Evolutionary conservation across 2,329 filamentous ascomycete genomes (phyloP).

Genomic region (Ampelomyces quisqualis): DNA sequence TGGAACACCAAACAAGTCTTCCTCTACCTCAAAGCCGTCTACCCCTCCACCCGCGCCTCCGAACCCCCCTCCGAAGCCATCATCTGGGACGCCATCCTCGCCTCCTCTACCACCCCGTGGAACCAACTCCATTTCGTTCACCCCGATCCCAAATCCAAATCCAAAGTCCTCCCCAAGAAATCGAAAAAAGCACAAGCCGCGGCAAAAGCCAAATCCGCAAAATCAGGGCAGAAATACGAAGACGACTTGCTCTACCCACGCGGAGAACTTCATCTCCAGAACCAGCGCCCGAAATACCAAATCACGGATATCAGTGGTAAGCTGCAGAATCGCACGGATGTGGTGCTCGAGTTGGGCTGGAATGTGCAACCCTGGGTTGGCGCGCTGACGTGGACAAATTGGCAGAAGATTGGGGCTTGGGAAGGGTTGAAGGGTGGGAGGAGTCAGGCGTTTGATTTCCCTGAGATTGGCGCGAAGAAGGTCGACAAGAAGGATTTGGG

Average conservation of each 20-base stretch:
- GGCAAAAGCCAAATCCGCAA: slow-evolving; percentile 10
- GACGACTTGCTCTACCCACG: slow-evolving; percentile 45
- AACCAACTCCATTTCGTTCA: slow-evolving; percentile 55
- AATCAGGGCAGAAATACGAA: not conserved
- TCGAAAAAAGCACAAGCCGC: slow-evolving; percentile 38
- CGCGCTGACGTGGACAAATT: slow-evolving; percentile 71
- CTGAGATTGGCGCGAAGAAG: slow-evolving; percentile 64
- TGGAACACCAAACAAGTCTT: slow-evolving; percentile 99
- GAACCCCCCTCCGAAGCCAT: slow-evolving; percentile 64
- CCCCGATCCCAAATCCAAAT: slow-evolving; percentile 58
- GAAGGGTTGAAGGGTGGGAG: slow-evolving; percentile 64
- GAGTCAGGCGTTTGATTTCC: slow-evolving; percentile 65
- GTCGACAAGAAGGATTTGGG: slow-evolving; percentile 45
- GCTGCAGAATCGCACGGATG: slow-evolving; percentile 71
- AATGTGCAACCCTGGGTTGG: slow-evolving; percentile 99
- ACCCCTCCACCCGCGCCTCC: slow-evolving; percentile 51
- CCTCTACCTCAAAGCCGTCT: slow-evolving; percentile 86
- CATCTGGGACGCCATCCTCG: slow-evolving; percentile 96
- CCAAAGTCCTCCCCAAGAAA: slow-evolving; percentile 28
- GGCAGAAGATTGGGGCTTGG: slow-evolving; percentile 59
- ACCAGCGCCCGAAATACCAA: slow-evolving; percentile 93
- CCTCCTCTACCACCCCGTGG: slow-evolving; percentile 62
- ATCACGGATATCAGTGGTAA: slow-evolving; percentile 85
- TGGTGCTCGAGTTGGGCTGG: slow-evolving; percentile 81
- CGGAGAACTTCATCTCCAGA: slow-evolving; percentile 74